Evolutionary conservation across 441 rosid species (phyloP).

Genomic region (Syzygium syzygioides): DNA sequence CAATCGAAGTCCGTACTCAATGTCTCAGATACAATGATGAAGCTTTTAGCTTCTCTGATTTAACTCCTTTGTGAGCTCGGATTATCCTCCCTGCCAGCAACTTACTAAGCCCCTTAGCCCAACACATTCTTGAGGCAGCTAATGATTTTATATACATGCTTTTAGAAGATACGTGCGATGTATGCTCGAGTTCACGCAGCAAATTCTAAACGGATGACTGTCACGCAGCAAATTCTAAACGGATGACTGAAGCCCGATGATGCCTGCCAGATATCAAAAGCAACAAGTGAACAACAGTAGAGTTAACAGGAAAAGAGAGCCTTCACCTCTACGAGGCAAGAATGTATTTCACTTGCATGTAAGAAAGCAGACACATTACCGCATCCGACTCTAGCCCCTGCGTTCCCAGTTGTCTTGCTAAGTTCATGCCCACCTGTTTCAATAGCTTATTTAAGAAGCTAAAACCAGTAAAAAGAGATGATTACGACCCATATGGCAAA

Average conservation of each 20-base stretch:
- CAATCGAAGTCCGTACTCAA: background rate
- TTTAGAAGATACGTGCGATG: background rate
- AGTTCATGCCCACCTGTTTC: conserved; percentile 44
- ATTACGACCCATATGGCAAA: background rate
- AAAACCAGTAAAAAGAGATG: background rate
- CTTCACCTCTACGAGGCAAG: background rate
- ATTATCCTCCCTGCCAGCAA: background rate
- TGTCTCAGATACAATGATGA: background rate
- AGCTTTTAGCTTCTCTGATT: background rate
- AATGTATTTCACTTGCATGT: background rate
- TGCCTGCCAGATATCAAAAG: conserved; percentile 39
- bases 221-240: conserved; percentile 14
- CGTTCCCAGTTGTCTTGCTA: conserved; percentile 45
- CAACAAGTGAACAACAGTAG: conserved; percentile 2
- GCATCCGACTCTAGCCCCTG: conserved; percentile 44
- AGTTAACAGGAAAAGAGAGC: background rate
- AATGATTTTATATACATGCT: background rate
- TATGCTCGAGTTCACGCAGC: background rate
- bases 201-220: conserved; percentile 48
- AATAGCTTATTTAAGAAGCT: background rate
- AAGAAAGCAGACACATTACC: conserved; percentile 20
- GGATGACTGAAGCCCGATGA: conserved; percentile 76
- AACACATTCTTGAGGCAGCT: background rate
- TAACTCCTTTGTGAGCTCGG: background rate
- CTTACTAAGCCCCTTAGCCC: background rate